phyloP scores from a whole-genome alignment of 2,329 filamentous ascomycete species.

The Lecanoromycetidae sp. region DNA sequence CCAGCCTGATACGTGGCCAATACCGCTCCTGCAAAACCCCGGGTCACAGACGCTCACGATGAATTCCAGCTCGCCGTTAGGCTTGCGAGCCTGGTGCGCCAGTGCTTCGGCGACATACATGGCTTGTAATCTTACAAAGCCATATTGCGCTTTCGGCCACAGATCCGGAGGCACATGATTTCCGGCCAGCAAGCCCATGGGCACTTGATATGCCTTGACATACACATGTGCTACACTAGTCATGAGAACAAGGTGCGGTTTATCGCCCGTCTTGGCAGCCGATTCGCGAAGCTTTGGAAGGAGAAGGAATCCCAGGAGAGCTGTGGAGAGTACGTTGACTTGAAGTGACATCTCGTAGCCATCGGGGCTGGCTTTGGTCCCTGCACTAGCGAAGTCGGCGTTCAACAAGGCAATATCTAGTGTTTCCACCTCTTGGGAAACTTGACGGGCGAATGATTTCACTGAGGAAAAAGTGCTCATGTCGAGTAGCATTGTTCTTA shows the following conservation, averaged over 20 bases:
- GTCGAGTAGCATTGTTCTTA: constrained; percentile 14
- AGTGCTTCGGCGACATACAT: constrained; percentile 32
- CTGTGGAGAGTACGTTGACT: constrained; percentile 47
- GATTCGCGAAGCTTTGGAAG: constrained; percentile 32
- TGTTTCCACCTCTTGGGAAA: background rate
- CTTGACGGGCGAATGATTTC: background rate
- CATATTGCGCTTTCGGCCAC: too few species aligned
- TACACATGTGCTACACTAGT: too few species aligned
- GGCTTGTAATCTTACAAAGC: constrained; percentile 32
- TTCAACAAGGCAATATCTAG: constrained; percentile 8
- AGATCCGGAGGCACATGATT: too few species aligned
- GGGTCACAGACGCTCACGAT: constrained; percentile 36
- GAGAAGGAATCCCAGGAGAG: constrained; percentile 42
- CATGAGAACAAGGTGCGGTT: constrained; percentile 34
- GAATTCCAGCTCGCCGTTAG: constrained; percentile 28
- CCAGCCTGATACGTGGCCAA: constrained; percentile 29
- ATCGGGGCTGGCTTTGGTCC: constrained; percentile 28
- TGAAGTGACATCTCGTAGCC: constrained; percentile 44
- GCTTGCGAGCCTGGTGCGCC: constrained; percentile 23
- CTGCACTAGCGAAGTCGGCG: constrained; percentile 4
- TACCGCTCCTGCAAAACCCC: constrained; percentile 32
- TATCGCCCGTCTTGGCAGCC: constrained; percentile 16
- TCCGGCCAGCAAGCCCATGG: too few species aligned
- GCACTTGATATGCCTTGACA: too few species aligned
- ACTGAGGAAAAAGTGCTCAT: constrained; percentile 6